Base-by-base conservation (phyloP, 1,284 basidiomycete genomes). In the Phellopilus nigrolimitatus region DNA sequence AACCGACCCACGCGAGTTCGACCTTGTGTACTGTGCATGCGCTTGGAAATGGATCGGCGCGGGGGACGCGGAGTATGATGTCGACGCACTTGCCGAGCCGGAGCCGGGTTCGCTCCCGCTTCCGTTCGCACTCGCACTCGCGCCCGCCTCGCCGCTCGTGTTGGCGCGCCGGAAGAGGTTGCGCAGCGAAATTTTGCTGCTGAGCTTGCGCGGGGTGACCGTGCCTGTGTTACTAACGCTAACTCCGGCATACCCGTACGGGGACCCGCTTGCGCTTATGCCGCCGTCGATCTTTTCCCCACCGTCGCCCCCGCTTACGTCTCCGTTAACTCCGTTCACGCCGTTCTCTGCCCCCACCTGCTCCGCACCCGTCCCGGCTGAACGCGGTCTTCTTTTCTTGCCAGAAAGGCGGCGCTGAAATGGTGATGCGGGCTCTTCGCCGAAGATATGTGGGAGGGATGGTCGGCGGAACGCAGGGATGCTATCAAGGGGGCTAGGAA, bases 171-270 rank as follows among this genome's bases (percentile, higher is more conserved):
- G 21, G 33, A 55, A 55, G 19, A 55, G 39, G 25, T 55, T 51
- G 25, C 38, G 17, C 30, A 55, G 31, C 1, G 54, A 55, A 13
- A 55, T 43, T 33, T 55, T 55, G 39, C 49, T 55, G 17, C 49
- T 43, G 37, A 55, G 39, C 44, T 51, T 51, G 22, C 54, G 49
- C 15, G 36, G 15, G 6, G 24, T 22, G 7, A 10, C 24, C 22
- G 48, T 24, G 21, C 21, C 19, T 13, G 47, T n/a, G 19, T 30
- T 43, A 8, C 13, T 28, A 8, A 12, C 33, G 31, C 31, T 24
- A 15, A 22, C 10, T 22, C 28, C 21, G 17, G 45, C 28, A 33
- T 31, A 47, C 22, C 9, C n/a, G n/a, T n/a, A n/a, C n/a, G n/a
- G n/a, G n/a, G n/a, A n/a, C n/a, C n/a, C 40, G 19, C 22, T 48